These are phyloP conservation scores for Arabis hirsuta DNA, from an alignment of 345 rosid genomes.

Conservation along the genomic window DNA sequence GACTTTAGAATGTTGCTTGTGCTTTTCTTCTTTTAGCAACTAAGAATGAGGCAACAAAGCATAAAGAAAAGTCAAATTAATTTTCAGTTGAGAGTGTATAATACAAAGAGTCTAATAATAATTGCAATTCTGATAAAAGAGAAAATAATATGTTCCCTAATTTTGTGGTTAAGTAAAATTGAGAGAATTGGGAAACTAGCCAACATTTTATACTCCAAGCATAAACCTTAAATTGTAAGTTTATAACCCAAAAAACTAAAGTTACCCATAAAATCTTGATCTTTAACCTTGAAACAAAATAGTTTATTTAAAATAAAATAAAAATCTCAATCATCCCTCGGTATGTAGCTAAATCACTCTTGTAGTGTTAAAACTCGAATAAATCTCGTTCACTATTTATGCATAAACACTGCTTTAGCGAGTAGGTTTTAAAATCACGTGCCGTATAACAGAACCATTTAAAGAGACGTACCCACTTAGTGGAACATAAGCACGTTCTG, in stretches of 20 bases:
- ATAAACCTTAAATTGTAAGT: no score
- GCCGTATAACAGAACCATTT: constrained; percentile 32
- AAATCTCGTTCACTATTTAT: constrained; percentile 12
- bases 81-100: background rate
- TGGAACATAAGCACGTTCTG: constrained; percentile 40
- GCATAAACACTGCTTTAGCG: background rate
- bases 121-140: background rate
- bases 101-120: background rate
- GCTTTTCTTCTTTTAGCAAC: constrained; percentile 58
- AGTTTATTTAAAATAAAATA: no score
- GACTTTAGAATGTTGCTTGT: constrained; percentile 49
- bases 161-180: no score
- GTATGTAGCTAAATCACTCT: no score
- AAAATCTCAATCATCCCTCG: no score
- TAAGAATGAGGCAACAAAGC: constrained; percentile 38
- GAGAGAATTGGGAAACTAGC: no score
- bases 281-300: no score
- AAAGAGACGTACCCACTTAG: constrained; percentile 33
- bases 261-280: no score
- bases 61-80: background rate
- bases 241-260: no score
- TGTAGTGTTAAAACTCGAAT: constrained; percentile 1
- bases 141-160: background rate
- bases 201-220: no score
- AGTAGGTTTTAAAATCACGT: constrained; percentile 41